phyloP scores from a whole-genome alignment of 208 protist genomes.

The Acanthamoeba sp. region DNA sequence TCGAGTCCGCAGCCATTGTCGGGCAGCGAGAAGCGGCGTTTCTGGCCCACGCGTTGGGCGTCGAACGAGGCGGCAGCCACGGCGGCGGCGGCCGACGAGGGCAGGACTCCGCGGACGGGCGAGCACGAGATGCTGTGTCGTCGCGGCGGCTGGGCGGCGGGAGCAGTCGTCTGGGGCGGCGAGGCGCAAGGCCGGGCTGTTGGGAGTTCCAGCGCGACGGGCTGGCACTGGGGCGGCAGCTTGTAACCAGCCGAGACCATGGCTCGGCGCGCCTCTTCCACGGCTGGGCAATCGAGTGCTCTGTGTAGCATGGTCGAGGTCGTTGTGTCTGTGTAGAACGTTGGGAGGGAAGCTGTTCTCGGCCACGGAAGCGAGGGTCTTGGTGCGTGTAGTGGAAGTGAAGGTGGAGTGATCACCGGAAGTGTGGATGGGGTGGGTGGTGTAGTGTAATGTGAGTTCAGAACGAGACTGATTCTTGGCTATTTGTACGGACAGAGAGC shows the following conservation, averaged over 20 bases:
- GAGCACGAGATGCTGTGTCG: constrained; percentile 33
- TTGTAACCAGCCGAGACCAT: constrained; percentile 33
- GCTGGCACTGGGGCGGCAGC: constrained; percentile 48
- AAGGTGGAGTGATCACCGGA: background rate
- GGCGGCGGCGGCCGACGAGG: background rate
- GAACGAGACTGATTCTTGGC: background rate
- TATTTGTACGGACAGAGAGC: background rate
- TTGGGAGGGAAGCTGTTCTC: background rate
- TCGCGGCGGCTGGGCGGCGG: background rate
- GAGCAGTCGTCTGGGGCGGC: background rate
- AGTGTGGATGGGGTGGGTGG: too few species aligned
- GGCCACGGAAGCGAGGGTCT: background rate
- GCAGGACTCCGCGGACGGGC: background rate
- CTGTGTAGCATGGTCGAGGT: background rate
- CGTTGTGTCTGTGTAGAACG: background rate
- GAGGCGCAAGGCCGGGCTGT: background rate
- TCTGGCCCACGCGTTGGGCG: background rate
- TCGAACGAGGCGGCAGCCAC: background rate
- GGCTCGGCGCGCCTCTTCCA: constrained; percentile 12
- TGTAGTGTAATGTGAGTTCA: background rate
- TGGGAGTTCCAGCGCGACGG: background rate
- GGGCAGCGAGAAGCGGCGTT: background rate
- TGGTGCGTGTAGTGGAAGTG: background rate
- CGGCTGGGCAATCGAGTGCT: background rate
- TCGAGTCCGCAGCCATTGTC: background rate